These are phyloP conservation scores for Lyophyllum atratum DNA, from an alignment of 768 basidiomycete genomes.

Conservation along the genomic window DNA sequence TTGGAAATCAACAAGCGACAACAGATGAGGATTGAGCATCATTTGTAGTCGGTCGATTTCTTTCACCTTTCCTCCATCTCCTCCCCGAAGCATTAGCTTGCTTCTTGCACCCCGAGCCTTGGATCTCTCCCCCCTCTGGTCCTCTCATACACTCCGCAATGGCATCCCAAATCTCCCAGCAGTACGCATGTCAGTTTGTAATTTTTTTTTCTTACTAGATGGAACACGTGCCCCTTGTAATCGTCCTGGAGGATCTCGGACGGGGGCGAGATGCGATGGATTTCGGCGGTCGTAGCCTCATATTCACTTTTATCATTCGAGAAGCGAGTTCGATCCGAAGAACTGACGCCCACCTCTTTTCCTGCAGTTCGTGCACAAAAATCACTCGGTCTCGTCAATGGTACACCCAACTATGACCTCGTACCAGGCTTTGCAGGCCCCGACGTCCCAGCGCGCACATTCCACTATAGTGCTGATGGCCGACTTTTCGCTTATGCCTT, in stretches of 20 bases:
- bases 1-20: conserved; percentile 16
- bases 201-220: conserved; percentile 12
- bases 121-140: conserved; percentile 28
- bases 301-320: background rate
- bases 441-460: conserved; percentile 73
- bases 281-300: background rate
- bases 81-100: conserved; percentile 80
- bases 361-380: conserved; percentile 90
- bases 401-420: conserved; percentile 72
- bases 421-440: conserved; percentile 66
- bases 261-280: background rate
- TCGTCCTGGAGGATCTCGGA: background rate
- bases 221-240: conserved; percentile 10
- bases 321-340: conserved; percentile 15
- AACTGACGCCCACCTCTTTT: conserved; percentile 8
- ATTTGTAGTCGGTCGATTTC: background rate
- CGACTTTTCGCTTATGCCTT: conserved; percentile 85
- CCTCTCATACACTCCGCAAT: conserved; percentile 43
- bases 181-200: conserved; percentile 75
- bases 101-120: conserved; percentile 49
- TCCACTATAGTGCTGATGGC: conserved; percentile 85
- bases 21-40: conserved; percentile 8
- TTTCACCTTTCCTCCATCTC: conserved; percentile 19
- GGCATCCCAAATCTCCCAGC: conserved; percentile 77
- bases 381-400: conserved; percentile 82